Evolutionary conservation across 192 early-diverging fungal species (phyloP), one percentile per base, ranked within the genome.

Genomic region (Gryganskiella cystojenkinii): DNA sequence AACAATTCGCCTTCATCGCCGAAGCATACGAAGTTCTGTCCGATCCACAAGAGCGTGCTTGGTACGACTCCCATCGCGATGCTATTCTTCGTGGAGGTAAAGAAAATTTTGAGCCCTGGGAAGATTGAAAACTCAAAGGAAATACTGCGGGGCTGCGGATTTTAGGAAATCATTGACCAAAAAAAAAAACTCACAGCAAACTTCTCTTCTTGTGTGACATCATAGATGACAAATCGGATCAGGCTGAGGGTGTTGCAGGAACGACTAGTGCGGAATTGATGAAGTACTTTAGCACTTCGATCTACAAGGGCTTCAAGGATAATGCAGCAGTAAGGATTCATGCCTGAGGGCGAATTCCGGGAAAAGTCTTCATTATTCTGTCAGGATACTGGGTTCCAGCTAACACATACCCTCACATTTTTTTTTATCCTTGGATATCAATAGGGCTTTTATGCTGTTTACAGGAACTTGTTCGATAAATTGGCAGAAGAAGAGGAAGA

Each of bases 31-130:
- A 98, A 71, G 92, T 95, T 2, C 82, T 99, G 35, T 93, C 89
- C 42, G 96, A 99, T 82, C 90, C 90, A 17, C 91, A 97, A 47
- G 96, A 99, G 82, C 92, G 96, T n/a, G 83, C 93, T 14, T 99
- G 96, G 97, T 95, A 89, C 45, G 96, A 98, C 80, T 88, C 90
- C 53, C 96, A 98, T 78, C 84, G 96, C 59, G 95, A 97, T 67
- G 90, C 92, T 45, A 99, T 99, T 72, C 83, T 98, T 56, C 90
- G 94, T 42, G 95, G 92, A 58, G 90, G 91, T 74, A 86, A 83
- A 40, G 1, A 43, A 19, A 4, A 54, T 37, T 35, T 24, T n/a
- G 14, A 25, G 25, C 60, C 53, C 15, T 14, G 31, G 3, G 1
- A 50, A 19, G 8, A 50, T n/a, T n/a, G 20, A 50, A 22, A 19